Base-by-base conservation (phyloP, 257 asterid genomes). In the Scutellaria galericulata region DNA sequence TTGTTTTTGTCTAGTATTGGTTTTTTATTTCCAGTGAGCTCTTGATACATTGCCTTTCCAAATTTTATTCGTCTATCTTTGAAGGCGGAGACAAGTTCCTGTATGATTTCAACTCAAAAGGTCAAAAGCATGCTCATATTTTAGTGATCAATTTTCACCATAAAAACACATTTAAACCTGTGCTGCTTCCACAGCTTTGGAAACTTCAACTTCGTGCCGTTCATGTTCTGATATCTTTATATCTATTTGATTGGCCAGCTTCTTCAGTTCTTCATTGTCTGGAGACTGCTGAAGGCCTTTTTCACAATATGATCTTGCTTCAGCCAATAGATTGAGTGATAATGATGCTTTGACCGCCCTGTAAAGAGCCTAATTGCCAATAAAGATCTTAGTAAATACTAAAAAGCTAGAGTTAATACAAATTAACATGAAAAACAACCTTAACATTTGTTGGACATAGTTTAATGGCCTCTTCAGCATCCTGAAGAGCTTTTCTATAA, bases 1-100 rank as follows among this genome's bases (percentile, higher is more conserved):
- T 86, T 90, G 81, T 71, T 76, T 47, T 79, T 85, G 80, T 92
- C 98, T 37, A 88, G 80, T 61, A 80, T 68, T 54, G 97, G 97
- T 63, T 81, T 90, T 81, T 92, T 92, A 24, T 75, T 51, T 64
- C 99, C 98, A 24, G 88, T 92, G 67, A 88, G 97, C 77, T 95
- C 99, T 74, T 84, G 95, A 83, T 92, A 90, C 91, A 84, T 86
- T 48, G 90, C 78, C 87, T 87, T 92, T 57, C 96, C 99, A 57
- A 88, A 68, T 84, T 83, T 88, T 76, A 95, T 69, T 51, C 66
- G 70, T 78, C 99, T 92, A 63, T 82, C 84, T 68, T 83, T 92
- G 11, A 95, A 83, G 61, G 96, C 90, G 72, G 96, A 78, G 75
- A 87, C 70, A 66, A 95, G 73, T 40, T 37, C 93, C 99, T 91